Evolutionary conservation across 306 rosid genomes (phyloP).

Genomic region (Casuarina glauca): DNA sequence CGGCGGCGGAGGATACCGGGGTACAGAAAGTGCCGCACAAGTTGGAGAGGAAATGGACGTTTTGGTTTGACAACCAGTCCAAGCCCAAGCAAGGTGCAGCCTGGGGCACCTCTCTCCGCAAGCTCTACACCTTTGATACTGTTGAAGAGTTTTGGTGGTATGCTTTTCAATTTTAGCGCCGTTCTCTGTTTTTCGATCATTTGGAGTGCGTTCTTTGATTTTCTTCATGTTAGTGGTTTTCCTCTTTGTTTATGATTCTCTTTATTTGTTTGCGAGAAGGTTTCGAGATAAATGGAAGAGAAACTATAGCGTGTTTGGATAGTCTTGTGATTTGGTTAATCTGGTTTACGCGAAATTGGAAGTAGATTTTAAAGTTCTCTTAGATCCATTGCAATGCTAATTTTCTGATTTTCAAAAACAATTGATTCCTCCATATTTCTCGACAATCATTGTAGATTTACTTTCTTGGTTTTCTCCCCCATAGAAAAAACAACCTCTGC

Average conservation of each 20-base stretch:
- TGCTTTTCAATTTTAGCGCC: not conserved
- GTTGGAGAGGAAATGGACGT: conserved; percentile 87
- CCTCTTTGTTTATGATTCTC: not conserved
- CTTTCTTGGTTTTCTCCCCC: not conserved
- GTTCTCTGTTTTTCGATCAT: not conserved
- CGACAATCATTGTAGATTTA: not conserved
- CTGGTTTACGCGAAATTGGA: not conserved
- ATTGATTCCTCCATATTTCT: not conserved
- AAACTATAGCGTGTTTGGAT: not conserved
- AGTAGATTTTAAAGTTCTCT: not conserved
- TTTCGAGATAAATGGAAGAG: not conserved
- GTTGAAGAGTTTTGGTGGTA: conserved; percentile 96
- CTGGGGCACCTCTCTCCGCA: conserved; percentile 87
- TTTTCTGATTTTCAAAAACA: not conserved
- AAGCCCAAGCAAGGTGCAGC: conserved; percentile 87
- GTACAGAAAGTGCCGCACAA: conserved; percentile 41
- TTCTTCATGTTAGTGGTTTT: not conserved
- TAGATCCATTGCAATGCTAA: not conserved
- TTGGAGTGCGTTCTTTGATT: not conserved
- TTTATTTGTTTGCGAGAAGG: not conserved
- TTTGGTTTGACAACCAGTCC: conserved; percentile 90
- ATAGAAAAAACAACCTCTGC: not conserved
- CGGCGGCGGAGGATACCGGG: not conserved
- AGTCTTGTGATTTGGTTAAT: not conserved
- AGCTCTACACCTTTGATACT: conserved; percentile 76